These are phyloP conservation scores for Fusarium sulawesiense DNA, from an alignment of 2,329 filamentous ascomycete genomes.

Conservation along the genomic window DNA sequence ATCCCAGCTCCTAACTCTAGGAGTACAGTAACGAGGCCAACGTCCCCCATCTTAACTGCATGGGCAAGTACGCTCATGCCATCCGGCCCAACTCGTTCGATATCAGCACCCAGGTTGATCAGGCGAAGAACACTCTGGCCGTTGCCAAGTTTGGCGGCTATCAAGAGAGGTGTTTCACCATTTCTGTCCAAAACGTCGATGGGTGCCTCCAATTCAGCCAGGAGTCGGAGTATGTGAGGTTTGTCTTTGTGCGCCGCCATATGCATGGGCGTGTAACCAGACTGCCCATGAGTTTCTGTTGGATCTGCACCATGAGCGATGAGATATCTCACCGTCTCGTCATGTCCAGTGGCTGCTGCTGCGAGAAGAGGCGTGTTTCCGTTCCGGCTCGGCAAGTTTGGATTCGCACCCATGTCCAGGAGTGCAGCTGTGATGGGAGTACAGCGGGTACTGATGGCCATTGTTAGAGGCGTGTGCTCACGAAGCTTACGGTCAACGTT, in stretches of 20 bases:
- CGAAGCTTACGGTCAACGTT: constrained; percentile 43
- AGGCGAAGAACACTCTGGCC: constrained; percentile 38
- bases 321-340: constrained; percentile 47
- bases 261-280: constrained; percentile 45
- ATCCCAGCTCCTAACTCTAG: constrained; percentile 42
- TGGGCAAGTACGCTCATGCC: constrained; percentile 47
- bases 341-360: constrained; percentile 44
- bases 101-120: constrained; percentile 44
- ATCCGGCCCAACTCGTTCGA: constrained; percentile 42
- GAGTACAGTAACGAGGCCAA: constrained; percentile 40
- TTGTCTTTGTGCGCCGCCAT: constrained; percentile 47
- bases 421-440: constrained; percentile 45
- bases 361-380: constrained; percentile 46
- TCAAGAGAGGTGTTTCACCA: constrained; percentile 44
- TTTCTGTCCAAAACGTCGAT: constrained; percentile 39
- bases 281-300: constrained; percentile 36
- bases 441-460: constrained; percentile 45
- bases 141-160: constrained; percentile 47
- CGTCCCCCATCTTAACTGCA: constrained; percentile 43
- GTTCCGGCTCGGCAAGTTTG: constrained; percentile 42
- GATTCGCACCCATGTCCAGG: constrained; percentile 44
- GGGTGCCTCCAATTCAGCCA: constrained; percentile 40
- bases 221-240: constrained; percentile 39
- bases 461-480: constrained; percentile 45
- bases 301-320: constrained; percentile 43